Percentiles rank a stretch among this genome's conserved stretches.
These are phyloP conservation scores for Coprinopsis strossmayeri DNA, from an alignment of 768 basidiomycete genomes.

Conservation along the genomic window DNA sequence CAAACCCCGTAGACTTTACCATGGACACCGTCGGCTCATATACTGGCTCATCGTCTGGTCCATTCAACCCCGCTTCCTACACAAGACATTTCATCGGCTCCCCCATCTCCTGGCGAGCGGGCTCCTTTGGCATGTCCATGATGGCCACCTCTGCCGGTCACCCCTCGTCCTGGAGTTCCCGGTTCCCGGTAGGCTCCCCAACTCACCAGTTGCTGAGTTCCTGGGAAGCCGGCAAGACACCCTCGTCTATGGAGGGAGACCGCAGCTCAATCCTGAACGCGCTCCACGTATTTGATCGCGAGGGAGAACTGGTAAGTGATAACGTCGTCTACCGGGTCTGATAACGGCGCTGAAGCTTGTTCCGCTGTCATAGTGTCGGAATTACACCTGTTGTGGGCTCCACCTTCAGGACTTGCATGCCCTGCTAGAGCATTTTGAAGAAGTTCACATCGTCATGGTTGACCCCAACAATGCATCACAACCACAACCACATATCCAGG, in stretches of 20 bases:
- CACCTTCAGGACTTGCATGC: slow-evolving; percentile 49
- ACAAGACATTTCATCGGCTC: slow-evolving; percentile 65
- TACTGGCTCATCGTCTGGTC: slow-evolving; percentile 32
- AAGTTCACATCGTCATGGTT: slow-evolving; percentile 77
- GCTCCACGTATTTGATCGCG: slow-evolving; percentile 56
- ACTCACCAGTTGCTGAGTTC: slow-evolving; percentile 10
- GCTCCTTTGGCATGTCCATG: slow-evolving; percentile 45
- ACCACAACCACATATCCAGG: slow-evolving; percentile 32
- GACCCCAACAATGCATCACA: slow-evolving; percentile 29
- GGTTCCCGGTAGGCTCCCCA: slow-evolving; percentile 18
- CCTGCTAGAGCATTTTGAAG: slow-evolving; percentile 89
- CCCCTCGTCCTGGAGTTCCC: slow-evolving; percentile 53
- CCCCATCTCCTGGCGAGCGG: slow-evolving; percentile 63
- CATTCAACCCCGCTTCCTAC: slow-evolving; percentile 65
- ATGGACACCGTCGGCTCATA: slow-evolving; percentile 49
- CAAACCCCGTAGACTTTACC: slow-evolving; percentile 22
- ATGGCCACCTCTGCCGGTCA: slow-evolving; percentile 24
- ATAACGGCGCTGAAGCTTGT: slow-evolving; percentile 4
- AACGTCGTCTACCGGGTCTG: slow-evolving; percentile 1
- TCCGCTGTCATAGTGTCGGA: slow-evolving; percentile 53
- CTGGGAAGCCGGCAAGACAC: slow-evolving; percentile 30
- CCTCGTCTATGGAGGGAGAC: slow-evolving; percentile 42
- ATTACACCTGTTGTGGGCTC: slow-evolving; percentile 87
- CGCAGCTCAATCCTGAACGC: slow-evolving; percentile 63
- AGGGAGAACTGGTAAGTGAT: slow-evolving; percentile 63